Evolutionary conservation across 2,329 filamentous ascomycete species (phyloP).

Genomic region (Aspergillus calidoustus): DNA sequence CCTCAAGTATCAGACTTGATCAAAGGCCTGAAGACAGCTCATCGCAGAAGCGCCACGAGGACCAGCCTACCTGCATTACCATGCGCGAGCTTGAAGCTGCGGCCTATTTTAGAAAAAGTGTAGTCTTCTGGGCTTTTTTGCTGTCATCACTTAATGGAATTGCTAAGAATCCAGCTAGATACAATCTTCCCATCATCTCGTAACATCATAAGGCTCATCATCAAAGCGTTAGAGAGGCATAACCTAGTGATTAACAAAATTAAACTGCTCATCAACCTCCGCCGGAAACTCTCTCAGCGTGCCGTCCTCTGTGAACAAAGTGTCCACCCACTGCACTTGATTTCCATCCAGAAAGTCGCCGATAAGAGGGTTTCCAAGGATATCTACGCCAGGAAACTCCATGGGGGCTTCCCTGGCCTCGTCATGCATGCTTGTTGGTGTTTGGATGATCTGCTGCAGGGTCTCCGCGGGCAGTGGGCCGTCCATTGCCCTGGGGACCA

Average conservation of each 20-base stretch:
- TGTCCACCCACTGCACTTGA: slow-evolving; percentile 17
- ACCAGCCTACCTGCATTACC: no score
- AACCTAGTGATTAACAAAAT: not conserved
- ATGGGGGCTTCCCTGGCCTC: not conserved
- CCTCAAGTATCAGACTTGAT: no score
- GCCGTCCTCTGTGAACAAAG: slow-evolving; percentile 10
- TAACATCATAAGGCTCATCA: not conserved
- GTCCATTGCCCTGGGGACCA: not conserved
- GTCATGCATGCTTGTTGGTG: slow-evolving; percentile 2
- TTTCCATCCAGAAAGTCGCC: slow-evolving; percentile 15
- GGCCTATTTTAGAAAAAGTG: no score
- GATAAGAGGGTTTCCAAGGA: slow-evolving; percentile 13
- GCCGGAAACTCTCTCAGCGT: slow-evolving; percentile 12
- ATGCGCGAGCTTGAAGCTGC: no score
- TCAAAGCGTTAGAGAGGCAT: not conserved
- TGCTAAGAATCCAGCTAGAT: not conserved
- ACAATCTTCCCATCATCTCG: not conserved
- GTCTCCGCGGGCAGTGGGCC: not conserved
- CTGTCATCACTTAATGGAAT: no score
- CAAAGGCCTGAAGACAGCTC: no score
- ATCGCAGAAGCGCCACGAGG: no score
- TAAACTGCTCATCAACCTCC: slow-evolving; percentile 14
- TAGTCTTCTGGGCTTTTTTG: no score
- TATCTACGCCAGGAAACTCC: slow-evolving; percentile 1
- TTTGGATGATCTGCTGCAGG: not conserved